These are phyloP conservation scores for Phoma sp. DNA, from an alignment of 2,329 filamentous ascomycete species.

Conservation along the genomic window DNA sequence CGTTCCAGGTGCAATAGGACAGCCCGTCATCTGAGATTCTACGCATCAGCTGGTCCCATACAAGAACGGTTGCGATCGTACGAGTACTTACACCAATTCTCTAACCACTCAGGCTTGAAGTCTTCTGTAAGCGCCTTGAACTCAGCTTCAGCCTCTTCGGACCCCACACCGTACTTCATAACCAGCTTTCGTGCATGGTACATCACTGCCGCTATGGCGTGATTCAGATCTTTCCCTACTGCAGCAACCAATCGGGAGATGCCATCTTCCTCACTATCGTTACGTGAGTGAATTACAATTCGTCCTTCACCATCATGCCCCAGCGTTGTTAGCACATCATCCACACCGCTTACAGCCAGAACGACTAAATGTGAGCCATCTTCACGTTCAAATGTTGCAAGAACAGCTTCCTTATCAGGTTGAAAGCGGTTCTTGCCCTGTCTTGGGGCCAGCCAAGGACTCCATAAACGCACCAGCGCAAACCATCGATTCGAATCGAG, in stretches of 20 bases:
- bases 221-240: slow-evolving; percentile 74
- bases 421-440: slow-evolving; percentile 74
- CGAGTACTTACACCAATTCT: slow-evolving; percentile 70
- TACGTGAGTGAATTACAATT: slow-evolving; percentile 72
- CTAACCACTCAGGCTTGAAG: slow-evolving; percentile 71
- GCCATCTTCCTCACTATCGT: slow-evolving; percentile 66
- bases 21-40: slow-evolving; percentile 71
- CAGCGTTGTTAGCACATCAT: slow-evolving; percentile 73
- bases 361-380: slow-evolving; percentile 78
- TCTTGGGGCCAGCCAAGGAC: slow-evolving; percentile 86
- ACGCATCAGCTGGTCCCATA: background rate
- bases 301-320: slow-evolving; percentile 69
- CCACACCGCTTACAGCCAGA: slow-evolving; percentile 76
- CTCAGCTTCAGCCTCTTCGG: slow-evolving; percentile 56
- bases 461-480: slow-evolving; percentile 77
- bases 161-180: slow-evolving; percentile 52
- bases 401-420: slow-evolving; percentile 77
- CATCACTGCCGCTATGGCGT: slow-evolving; percentile 79
- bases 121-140: slow-evolving; percentile 56
- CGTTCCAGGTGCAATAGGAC: slow-evolving; percentile 97
- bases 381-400: slow-evolving; percentile 76
- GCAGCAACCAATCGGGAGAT: slow-evolving; percentile 71
- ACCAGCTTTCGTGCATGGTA: slow-evolving; percentile 81
- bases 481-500: slow-evolving; percentile 77
- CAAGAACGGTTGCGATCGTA: background rate